Percentiles rank a stretch among this genome's conserved stretches.
Conservation (phyloP, 805 yeast species). For the Starmerella stigmatis region DNA sequence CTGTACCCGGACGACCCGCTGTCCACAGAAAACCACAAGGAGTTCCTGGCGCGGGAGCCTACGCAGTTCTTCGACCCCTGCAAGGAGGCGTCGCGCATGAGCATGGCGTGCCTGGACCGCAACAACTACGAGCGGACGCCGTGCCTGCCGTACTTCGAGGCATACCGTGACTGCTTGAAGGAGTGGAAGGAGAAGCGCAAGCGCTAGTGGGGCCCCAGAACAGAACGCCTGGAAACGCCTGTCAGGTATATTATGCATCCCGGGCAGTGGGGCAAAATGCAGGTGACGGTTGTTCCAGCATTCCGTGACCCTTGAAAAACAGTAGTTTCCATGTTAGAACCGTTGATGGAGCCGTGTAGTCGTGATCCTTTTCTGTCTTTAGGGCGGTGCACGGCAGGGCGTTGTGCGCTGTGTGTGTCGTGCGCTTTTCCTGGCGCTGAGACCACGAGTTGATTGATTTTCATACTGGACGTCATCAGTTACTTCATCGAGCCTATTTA, state of each 20-base stretch:
- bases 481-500: too few species aligned
- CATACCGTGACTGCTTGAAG: constrained; percentile 83
- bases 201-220: neutral
- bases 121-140: constrained; percentile 59
- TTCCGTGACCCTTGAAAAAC: too few species aligned
- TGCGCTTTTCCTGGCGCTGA: too few species aligned
- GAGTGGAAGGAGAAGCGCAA: constrained; percentile 42
- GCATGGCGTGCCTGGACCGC: constrained; percentile 69
- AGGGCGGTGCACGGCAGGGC: too few species aligned
- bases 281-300: too few species aligned
- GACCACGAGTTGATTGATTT: too few species aligned
- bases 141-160: constrained; percentile 78
- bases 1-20: constrained; percentile 86
- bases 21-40: constrained; percentile 52
- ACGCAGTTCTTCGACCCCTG: constrained; percentile 90
- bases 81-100: constrained; percentile 77
- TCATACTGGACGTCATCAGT: too few species aligned
- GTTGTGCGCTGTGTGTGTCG: too few species aligned
- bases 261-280: too few species aligned
- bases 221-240: neutral
- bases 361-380: too few species aligned
- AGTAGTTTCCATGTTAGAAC: too few species aligned
- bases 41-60: constrained; percentile 65
- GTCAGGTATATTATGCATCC: too few species aligned
- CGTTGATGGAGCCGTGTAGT: neutral